Conservation (phyloP, 169 alveolate species). For the Ichthyophthirius multifiliis region DNA sequence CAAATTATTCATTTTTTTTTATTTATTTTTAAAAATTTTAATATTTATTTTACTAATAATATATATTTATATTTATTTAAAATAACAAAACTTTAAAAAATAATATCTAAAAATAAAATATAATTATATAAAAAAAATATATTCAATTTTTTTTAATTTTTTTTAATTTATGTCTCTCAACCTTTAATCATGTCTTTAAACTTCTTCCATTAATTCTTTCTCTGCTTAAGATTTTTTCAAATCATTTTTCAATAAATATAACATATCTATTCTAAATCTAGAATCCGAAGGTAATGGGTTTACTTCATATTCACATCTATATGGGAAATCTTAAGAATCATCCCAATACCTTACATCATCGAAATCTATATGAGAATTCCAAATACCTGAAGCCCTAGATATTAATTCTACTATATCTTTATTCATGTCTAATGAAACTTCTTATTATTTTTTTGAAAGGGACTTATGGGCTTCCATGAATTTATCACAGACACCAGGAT, state of each 20-base stretch:
- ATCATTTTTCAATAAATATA: slow-evolving; percentile 33
- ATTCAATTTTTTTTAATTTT: slow-evolving; percentile 5
- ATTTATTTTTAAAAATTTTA: too few relatives aligned
- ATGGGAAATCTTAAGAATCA: slow-evolving; percentile 28
- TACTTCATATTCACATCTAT: slow-evolving; percentile 28
- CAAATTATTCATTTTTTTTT: slow-evolving; percentile 2
- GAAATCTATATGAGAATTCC: slow-evolving; percentile 44
- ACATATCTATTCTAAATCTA: slow-evolving; percentile 55
- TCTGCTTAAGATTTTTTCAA: slow-evolving; percentile 37
- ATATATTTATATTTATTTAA: too few relatives aligned
- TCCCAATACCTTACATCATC: slow-evolving; percentile 60
- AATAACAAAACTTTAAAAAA: too few relatives aligned
- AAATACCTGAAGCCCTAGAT: slow-evolving; percentile 49
- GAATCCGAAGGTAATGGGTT: slow-evolving; percentile 63
- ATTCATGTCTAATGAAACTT: background rate
- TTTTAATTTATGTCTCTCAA: slow-evolving; percentile 44
- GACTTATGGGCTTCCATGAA: slow-evolving; percentile 31
- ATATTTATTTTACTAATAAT: too few relatives aligned
- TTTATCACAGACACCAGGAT: slow-evolving; percentile 46
- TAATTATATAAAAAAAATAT: too few relatives aligned
- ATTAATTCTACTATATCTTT: slow-evolving; percentile 16
- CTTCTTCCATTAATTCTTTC: slow-evolving; percentile 57
- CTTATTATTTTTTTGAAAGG: slow-evolving; percentile 17
- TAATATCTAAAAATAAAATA: too few relatives aligned
- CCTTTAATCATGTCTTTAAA: slow-evolving; percentile 57